Evolutionary conservation across 495 filamentous ascomycete genomes (phyloP), one percentile per base, ranked within the genome.

Genomic region (Aspergillus cavernicola): DNA sequence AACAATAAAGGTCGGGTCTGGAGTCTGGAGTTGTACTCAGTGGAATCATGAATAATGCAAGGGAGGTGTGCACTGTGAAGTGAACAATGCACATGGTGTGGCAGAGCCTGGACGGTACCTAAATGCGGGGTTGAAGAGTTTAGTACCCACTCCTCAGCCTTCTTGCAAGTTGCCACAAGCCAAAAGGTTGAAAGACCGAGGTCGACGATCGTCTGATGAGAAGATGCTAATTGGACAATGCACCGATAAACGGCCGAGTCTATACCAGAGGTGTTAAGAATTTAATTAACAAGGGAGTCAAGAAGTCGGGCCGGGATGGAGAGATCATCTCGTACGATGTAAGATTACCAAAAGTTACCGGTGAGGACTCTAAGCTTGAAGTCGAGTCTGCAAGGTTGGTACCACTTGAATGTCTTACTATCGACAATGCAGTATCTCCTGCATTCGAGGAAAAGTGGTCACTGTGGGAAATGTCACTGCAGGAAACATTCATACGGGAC

Each of bases 231-330:
- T 71, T 71, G 66, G 68, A 18, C 29, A 37, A 15, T 44, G 0
- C 41, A 22, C 69, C 69, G 69, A 68, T 50, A 67, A 72, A 61
- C 66, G 56, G 40, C 68, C 68, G 68, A 55, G 35, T 23, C 45
- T 36, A 49, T 44, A 42, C 15, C 29, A 35, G 18, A 35, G 28
- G 16, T 35, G 29, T 46, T 46, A 46, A 33, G 38, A 19, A 1
- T 44, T n/a, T 0, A 24, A 13, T 6, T 19, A 6, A 19, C 24
- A 4, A 28, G 24, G 24, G 9, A n/a, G n/a, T n/a, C n/a, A n/a
- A n/a, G n/a, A n/a, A n/a, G n/a, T n/a, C n/a, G n/a, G 26, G 4
- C 26, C 9, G 26, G 26, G 26, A 29, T 36, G 32, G 12, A 7
- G 32, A 4, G n/a, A n/a, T 6, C 13, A 36, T 36, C 4, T 15